Evolutionary conservation across 108 stramenopile genomes (phyloP).

Genomic region (Nitzschia sp.): DNA sequence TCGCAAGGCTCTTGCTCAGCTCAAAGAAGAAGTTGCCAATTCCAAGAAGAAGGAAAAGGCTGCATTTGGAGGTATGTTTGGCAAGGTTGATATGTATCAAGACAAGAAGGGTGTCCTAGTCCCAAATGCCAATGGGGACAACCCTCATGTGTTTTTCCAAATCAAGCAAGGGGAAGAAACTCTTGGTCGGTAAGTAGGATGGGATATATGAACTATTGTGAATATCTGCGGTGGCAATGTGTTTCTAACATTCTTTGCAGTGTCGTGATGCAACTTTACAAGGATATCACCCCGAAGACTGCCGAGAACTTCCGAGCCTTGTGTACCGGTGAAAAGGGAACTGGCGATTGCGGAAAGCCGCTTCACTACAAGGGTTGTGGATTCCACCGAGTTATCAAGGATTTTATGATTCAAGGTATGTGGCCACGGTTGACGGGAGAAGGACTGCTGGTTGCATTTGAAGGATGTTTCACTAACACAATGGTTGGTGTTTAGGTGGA

Average conservation of each 20-base stretch:
- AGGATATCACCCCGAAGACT: slow-evolving; percentile 92
- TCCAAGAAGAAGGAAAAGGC: slow-evolving; percentile 88
- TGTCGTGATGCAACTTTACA: slow-evolving; percentile 89
- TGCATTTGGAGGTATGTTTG: slow-evolving; percentile 87
- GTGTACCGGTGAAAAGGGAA: slow-evolving; percentile 95
- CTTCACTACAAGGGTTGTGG: slow-evolving; percentile 89
- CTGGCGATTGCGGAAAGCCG: slow-evolving; percentile 65
- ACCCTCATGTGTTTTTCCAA: slow-evolving; percentile 92
- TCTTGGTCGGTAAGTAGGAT: slow-evolving; percentile 47
- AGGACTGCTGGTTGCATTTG: too few species aligned
- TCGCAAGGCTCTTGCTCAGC: slow-evolving; percentile 67
- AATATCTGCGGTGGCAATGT: neutral
- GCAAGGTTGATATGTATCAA: slow-evolving; percentile 86
- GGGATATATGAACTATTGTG: neutral
- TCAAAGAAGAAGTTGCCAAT: slow-evolving; percentile 67
- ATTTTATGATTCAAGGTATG: slow-evolving; percentile 88
- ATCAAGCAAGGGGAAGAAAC: slow-evolving; percentile 82
- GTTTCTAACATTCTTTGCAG: slow-evolving; percentile 10
- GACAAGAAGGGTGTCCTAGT: slow-evolving; percentile 85
- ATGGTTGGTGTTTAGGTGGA: slow-evolving; percentile 52
- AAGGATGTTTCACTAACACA: too few species aligned
- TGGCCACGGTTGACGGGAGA: too few species aligned
- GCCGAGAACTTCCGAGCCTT: slow-evolving; percentile 94
- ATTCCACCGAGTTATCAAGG: slow-evolving; percentile 93
- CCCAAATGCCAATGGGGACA: slow-evolving; percentile 76